A percentile compares a stretch with the other conserved stretches of the same genome.
These are phyloP conservation scores for Pseudoturritis turrita DNA, from an alignment of 345 rosid species.

Conservation along the genomic window DNA sequence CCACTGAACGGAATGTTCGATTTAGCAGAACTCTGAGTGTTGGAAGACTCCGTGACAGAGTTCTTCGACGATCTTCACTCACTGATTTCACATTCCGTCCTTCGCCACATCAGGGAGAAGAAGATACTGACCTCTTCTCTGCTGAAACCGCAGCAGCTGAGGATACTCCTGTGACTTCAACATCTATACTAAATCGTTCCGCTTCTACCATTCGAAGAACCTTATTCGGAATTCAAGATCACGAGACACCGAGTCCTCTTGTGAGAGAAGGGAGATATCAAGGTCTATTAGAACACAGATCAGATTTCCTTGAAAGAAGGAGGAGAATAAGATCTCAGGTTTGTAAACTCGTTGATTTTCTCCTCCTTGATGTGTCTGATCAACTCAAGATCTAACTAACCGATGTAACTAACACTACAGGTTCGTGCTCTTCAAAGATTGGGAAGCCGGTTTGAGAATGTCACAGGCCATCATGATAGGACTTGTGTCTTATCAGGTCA, in stretches of 20 bases:
- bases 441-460: constrained; percentile 88
- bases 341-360: constrained; percentile 12
- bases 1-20: constrained; percentile 63
- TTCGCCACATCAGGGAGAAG: constrained; percentile 44
- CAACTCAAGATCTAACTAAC: constrained; percentile 1
- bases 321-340: constrained; percentile 99
- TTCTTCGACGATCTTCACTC: constrained; percentile 71
- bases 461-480: constrained; percentile 85
- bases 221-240: constrained; percentile 48
- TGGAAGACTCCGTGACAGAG: constrained; percentile 97
- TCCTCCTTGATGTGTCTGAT: not conserved
- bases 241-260: constrained; percentile 54
- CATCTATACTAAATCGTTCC: constrained; percentile 40
- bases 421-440: constrained; percentile 93
- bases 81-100: constrained; percentile 57
- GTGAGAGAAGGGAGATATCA: constrained; percentile 78
- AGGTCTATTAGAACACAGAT: constrained; percentile 78
- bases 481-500: constrained; percentile 87
- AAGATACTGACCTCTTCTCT: constrained; percentile 42
- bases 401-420: constrained; percentile 31
- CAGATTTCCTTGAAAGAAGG: constrained; percentile 87
- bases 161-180: constrained; percentile 27
- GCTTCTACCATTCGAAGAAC: constrained; percentile 49
- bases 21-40: constrained; percentile 94
- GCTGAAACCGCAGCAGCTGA: constrained; percentile 39